phyloP scores from a whole-genome alignment of 495 filamentous ascomycete genomes.

The Aspergillus carlsbadensis region DNA sequence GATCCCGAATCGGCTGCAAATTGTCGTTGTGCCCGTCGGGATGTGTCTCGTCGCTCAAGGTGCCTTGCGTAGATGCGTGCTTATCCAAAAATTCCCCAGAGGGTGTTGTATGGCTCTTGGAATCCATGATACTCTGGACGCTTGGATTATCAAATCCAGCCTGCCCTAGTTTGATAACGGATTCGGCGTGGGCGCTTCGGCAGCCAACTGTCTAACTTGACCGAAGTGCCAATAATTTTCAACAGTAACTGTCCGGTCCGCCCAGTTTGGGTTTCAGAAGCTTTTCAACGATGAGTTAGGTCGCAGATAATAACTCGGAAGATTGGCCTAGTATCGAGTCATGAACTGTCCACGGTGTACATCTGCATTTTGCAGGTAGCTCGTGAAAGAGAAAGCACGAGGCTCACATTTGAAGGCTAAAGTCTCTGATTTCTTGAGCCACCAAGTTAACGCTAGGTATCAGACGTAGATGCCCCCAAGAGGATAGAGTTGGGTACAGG shows the following conservation, averaged over 20 bases:
- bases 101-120: not conserved
- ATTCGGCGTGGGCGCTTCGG: not conserved
- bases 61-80: not conserved
- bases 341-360: conserved; percentile 1
- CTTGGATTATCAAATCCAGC: not conserved
- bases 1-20: not conserved
- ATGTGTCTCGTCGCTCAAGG: not conserved
- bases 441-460: not conserved
- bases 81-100: not conserved
- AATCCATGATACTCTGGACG: not conserved
- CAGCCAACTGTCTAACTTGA: not conserved
- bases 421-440: not conserved
- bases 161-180: not conserved
- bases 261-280: too few species aligned
- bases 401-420: conserved; percentile 2
- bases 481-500: too few species aligned
- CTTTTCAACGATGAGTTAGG: not conserved
- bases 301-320: not conserved
- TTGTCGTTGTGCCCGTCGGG: not conserved
- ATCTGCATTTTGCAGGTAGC: not conserved
- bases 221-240: not conserved
- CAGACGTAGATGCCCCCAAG: not conserved
- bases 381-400: conserved; percentile 1
- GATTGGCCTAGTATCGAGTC: conserved; percentile 4
- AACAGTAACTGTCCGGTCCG: too few species aligned